A percentile compares a stretch with the other conserved stretches of the same genome.
These are phyloP conservation scores for Kluyveromyces marxianus DNA, from an alignment of 1,139 yeast species.

Conservation along the genomic window DNA sequence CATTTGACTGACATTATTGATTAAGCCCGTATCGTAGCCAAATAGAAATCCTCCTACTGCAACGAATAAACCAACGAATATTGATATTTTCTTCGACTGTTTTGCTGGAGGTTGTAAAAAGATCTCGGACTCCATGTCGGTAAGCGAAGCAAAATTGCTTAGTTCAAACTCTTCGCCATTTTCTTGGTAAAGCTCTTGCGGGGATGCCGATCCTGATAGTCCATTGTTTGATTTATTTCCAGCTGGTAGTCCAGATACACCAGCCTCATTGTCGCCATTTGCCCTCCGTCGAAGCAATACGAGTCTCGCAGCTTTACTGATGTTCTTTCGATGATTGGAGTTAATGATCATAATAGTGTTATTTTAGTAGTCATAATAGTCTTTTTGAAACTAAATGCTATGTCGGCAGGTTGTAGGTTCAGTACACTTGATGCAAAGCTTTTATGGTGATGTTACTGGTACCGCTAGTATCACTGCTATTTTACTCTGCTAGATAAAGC, in stretches of 20 bases:
- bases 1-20: slow-evolving; percentile 69
- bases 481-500: no score
- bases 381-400: neutral
- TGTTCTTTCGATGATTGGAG: slow-evolving; percentile 1
- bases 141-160: slow-evolving; percentile 2
- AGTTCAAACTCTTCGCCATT: neutral
- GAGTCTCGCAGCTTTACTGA: neutral
- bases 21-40: slow-evolving; percentile 79
- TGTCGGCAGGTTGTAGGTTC: no score
- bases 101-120: slow-evolving; percentile 29
- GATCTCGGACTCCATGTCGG: slow-evolving; percentile 14
- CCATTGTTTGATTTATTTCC: neutral
- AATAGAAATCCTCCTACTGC: slow-evolving; percentile 78
- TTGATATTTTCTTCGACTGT: slow-evolving; percentile 53
- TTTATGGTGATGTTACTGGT: no score
- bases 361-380: neutral
- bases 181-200: neutral
- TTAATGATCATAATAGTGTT: neutral
- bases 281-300: slow-evolving; percentile 4
- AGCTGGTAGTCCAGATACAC: neutral
- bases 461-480: no score
- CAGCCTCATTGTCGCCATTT: neutral
- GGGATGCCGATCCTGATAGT: neutral
- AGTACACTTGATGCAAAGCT: no score
- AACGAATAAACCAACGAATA: slow-evolving; percentile 63